Base-by-base conservation (phyloP, 805 yeast genomes). In the Grigorovia yakushimaensis region DNA sequence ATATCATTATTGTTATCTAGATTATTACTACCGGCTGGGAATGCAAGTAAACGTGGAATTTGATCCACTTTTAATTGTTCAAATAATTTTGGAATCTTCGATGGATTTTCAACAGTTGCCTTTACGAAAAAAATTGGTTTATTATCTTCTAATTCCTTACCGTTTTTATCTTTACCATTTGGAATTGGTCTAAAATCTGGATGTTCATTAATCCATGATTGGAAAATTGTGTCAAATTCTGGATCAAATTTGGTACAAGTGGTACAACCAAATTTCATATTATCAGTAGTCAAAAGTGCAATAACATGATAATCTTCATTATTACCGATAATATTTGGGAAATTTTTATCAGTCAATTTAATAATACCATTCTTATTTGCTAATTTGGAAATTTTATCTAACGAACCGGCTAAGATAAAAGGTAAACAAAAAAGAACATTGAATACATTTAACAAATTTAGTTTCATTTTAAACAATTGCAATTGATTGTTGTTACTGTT, bases 1-100 rank as follows among this genome's bases (percentile, higher is more conserved):
- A 52, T 64, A 4, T 56, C 57, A 17, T 54, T 49, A 5, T 63
- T n/a, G n/a, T n/a, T 61, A 42, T 56, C 47, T 33, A 33, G 15
- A 11, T 33, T 17, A 33, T 33, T 33, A 21, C 62, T 61, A 42
- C 72, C 76, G 6, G 76, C 77, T 19, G 89, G 84, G 1, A 71
- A 64, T 62, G 78, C 83, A 63, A 70, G 81, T 41, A 88, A 59
- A 59, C 84, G 81, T 27, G 98, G 98, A 23, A 91, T 95, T 47
- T 80, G 79, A 54, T 77, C 76, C 56, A 91, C 66, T 33, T 74
- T 62, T 61, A 69, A 71, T 20, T 52, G 58, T 47, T 62, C 61
- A 58, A 71, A 70, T 7, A 69, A 58, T 54, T 83, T 69, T 15
- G 69, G 62, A 55, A 71, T 72, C 65, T 67, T 67, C 55, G 73